Percentiles rank a stretch among this genome's conserved stretches.
phyloP scores from a whole-genome alignment of 1,284 basidiomycete genomes.

The Rhodotorula sp. region DNA sequence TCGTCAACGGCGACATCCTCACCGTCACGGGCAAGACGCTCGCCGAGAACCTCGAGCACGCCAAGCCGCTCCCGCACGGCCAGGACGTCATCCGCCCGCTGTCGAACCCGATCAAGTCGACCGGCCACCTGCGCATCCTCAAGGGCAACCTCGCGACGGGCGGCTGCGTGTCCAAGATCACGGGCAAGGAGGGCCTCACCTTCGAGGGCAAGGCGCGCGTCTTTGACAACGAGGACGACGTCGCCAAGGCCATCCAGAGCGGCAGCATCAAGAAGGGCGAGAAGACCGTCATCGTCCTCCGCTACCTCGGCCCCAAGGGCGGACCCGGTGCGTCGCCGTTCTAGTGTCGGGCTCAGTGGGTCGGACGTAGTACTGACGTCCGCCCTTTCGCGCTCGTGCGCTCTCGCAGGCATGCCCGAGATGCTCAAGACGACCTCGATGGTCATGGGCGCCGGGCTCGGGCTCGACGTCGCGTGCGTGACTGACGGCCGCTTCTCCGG shows the following conservation, averaged over 20 bases:
- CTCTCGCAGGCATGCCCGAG: conserved; percentile 76
- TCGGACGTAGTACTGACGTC: no score
- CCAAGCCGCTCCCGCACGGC: conserved; percentile 69
- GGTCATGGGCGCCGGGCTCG: conserved; percentile 89
- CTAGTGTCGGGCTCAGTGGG: no score
- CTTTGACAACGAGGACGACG: conserved; percentile 76
- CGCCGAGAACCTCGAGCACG: conserved; percentile 80
- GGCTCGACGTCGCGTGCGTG: conserved; percentile 84
- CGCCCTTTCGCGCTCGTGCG: neutral
- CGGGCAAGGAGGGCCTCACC: conserved; percentile 86
- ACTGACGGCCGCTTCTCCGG: conserved; percentile 97
- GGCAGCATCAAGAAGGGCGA: conserved; percentile 84
- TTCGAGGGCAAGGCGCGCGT: conserved; percentile 84
- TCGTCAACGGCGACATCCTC: conserved; percentile 80
- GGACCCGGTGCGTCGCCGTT: conserved; percentile 64
- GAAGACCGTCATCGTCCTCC: conserved; percentile 80
- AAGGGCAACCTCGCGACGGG: conserved; percentile 88
- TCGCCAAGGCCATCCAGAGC: conserved; percentile 78
- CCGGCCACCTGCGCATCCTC: conserved; percentile 85
- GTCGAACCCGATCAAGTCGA: conserved; percentile 79
- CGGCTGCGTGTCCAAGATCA: conserved; percentile 91
- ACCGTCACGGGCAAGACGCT: conserved; percentile 85
- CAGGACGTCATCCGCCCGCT: conserved; percentile 85
- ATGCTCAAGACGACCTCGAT: conserved; percentile 93
- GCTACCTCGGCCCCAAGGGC: conserved; percentile 85